Conservation (phyloP, 164 flowering plant genomes). For the Stephania japonica region DNA sequence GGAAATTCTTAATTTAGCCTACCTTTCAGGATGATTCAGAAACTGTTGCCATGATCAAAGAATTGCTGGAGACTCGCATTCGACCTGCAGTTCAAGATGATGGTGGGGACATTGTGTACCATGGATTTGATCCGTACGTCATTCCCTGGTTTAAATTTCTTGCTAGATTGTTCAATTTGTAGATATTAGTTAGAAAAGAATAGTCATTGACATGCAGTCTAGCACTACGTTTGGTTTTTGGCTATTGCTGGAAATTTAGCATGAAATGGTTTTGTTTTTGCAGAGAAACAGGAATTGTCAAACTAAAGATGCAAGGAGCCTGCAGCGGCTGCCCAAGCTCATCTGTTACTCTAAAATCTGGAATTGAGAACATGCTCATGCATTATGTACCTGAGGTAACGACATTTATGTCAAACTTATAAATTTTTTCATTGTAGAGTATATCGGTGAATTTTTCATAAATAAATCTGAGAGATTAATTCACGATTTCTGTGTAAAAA, state of each 20-base stretch:
- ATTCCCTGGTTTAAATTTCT: not conserved
- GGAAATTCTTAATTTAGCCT: not conserved
- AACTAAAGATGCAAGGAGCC: conserved; percentile 93
- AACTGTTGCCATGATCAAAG: conserved; percentile 97
- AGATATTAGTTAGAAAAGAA: not conserved
- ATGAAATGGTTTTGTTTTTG: not conserved
- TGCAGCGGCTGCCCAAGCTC: conserved; percentile 99
- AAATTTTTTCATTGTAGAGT: not conserved
- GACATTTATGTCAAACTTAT: not conserved
- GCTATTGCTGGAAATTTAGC: not conserved
- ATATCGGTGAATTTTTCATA: too few species aligned
- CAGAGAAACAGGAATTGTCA: conserved; percentile 87
- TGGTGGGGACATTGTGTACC: conserved; percentile 93
- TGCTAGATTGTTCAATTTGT: not conserved
- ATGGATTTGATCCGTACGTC: conserved; percentile 74
- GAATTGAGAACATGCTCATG: conserved; percentile 97
- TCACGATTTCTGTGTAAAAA: too few species aligned
- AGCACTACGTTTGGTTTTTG: not conserved
- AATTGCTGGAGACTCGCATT: conserved; percentile 85
- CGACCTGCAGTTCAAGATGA: conserved; percentile 97
- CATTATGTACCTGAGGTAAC: conserved; percentile 94
- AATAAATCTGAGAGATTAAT: too few species aligned
- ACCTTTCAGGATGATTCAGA: conserved; percentile 83
- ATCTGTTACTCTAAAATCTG: conserved; percentile 94
- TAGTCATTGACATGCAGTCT: not conserved